A percentile compares a stretch with the other conserved stretches of the same genome.
Evolutionary conservation across 768 basidiomycete species (phyloP).

Genomic region (Suillus cothurnatus): DNA sequence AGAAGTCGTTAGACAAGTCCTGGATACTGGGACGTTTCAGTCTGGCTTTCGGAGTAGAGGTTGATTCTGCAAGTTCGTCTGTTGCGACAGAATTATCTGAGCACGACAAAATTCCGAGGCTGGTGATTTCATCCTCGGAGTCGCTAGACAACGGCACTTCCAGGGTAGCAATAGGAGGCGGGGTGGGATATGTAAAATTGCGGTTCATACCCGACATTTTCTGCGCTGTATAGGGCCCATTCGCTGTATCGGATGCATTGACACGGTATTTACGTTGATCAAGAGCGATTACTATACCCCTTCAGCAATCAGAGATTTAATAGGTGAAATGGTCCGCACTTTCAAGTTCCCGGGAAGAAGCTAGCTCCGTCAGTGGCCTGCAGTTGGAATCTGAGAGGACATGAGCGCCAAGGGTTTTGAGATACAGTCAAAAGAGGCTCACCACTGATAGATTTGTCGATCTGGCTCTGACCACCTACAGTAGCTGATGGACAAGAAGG

Average conservation of each 20-base stretch:
- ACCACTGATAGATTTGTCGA: not conserved
- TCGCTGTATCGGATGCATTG: not conserved
- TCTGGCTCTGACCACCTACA: not conserved
- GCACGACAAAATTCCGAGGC: not conserved
- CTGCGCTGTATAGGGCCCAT: not conserved
- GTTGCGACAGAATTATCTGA: no score
- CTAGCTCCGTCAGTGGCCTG: not conserved
- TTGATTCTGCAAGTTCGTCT: not conserved
- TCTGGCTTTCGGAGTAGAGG: not conserved
- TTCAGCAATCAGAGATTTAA: not conserved
- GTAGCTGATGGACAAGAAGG: not conserved
- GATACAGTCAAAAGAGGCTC: not conserved
- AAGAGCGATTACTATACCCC: not conserved
- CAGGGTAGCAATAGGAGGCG: slow-evolving; percentile 16
- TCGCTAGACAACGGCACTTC: slow-evolving; percentile 14
- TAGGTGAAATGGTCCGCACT: not conserved
- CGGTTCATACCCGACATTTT: not conserved
- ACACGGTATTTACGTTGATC: no score
- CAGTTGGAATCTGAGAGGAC: not conserved
- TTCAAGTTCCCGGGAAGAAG: not conserved
- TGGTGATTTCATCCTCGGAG: slow-evolving; percentile 22
- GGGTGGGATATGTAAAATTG: slow-evolving; percentile 9
- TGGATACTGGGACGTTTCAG: not conserved
- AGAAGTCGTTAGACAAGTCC: slow-evolving; percentile 38
- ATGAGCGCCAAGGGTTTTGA: not conserved